phyloP scores from a whole-genome alignment of 306 rosid species.

The Dryas octopetala region DNA sequence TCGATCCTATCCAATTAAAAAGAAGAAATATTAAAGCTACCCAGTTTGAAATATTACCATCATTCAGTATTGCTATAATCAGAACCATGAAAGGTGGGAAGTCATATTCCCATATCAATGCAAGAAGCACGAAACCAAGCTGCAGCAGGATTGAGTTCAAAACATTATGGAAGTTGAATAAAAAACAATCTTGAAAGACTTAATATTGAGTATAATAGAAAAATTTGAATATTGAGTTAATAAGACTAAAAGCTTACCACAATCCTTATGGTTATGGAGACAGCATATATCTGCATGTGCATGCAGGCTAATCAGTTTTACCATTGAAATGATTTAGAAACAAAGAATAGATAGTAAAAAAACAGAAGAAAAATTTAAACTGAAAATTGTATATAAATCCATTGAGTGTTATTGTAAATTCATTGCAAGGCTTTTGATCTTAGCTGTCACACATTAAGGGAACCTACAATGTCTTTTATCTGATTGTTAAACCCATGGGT shows the following conservation, averaged over 20 bases:
- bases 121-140: constrained; percentile 86
- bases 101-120: constrained; percentile 86
- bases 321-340: constrained; percentile 12
- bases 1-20: background rate
- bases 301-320: constrained; percentile 15
- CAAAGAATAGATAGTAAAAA: background rate
- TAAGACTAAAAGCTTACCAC: constrained; percentile 54
- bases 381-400: background rate
- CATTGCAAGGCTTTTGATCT: too few relatives aligned
- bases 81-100: constrained; percentile 96
- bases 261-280: constrained; percentile 85
- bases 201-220: background rate
- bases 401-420: background rate
- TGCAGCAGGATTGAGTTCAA: constrained; percentile 41
- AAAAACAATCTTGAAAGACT: background rate
- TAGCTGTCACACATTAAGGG: too few relatives aligned
- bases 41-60: constrained; percentile 49
- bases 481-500: too few relatives aligned
- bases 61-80: constrained; percentile 82
- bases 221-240: constrained; percentile 20
- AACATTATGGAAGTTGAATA: constrained; percentile 21
- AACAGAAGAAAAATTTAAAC: background rate
- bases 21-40: background rate
- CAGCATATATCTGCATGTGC: constrained; percentile 72
- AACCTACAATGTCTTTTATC: too few relatives aligned